phyloP scores from a whole-genome alignment of 1,284 basidiomycete species.

The Tilletia caries region DNA sequence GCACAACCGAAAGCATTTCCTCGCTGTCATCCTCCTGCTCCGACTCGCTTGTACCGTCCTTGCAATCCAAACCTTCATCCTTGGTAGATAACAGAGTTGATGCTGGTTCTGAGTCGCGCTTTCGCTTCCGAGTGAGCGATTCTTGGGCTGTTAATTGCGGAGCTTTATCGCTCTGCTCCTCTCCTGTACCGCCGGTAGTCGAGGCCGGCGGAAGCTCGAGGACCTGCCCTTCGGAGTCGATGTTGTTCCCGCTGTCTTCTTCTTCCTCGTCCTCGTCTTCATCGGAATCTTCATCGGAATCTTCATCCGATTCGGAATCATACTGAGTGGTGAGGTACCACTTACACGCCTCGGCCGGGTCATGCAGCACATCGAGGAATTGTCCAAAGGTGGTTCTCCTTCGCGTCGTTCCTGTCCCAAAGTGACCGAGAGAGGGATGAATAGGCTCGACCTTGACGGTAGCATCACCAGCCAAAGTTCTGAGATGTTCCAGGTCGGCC shows the following conservation, averaged over 20 bases:
- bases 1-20: background rate
- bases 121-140: background rate
- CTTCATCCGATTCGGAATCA: conserved; percentile 25
- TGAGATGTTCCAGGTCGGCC: conserved; percentile 40
- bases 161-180: background rate
- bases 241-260: background rate
- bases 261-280: conserved; percentile 13
- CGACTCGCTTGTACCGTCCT: background rate
- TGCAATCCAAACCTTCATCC: background rate
- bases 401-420: conserved; percentile 42
- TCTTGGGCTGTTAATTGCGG: background rate
- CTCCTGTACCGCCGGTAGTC: background rate
- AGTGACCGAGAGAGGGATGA: conserved; percentile 34
- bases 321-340: conserved; percentile 53
- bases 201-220: background rate
- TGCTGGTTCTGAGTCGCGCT: background rate
- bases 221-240: background rate
- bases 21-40: conserved; percentile 1
- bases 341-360: conserved; percentile 28
- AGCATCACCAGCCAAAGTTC: conserved; percentile 29
- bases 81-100: background rate
- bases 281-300: conserved; percentile 20
- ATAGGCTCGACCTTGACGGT: conserved; percentile 50
- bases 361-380: conserved; percentile 38
- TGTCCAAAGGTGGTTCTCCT: conserved; percentile 29